Percentiles rank a stretch among this genome's conserved stretches.
These are phyloP conservation scores for Talaromyces thailandensis DNA, from an alignment of 495 filamentous ascomycete genomes.

Conservation along the genomic window DNA sequence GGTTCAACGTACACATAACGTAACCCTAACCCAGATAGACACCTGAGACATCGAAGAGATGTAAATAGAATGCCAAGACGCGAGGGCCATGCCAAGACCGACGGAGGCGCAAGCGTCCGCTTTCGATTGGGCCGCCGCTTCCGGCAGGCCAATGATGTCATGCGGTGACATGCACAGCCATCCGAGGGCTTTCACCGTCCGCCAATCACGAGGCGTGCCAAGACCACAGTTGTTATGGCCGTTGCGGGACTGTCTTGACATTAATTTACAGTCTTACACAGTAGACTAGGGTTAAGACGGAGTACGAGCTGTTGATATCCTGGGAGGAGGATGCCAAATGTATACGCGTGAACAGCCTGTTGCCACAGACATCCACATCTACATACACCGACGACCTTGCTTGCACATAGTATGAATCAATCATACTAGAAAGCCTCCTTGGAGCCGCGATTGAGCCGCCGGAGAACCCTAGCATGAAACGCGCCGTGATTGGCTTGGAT, in stretches of 20 bases:
- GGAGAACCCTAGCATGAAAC: neutral
- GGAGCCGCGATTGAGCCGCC: neutral
- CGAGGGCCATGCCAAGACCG: neutral
- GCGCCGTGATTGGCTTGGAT: neutral
- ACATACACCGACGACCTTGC: too few relatives aligned
- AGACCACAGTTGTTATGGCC: neutral
- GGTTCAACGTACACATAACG: too few relatives aligned
- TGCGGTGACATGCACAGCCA: neutral
- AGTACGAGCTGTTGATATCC: neutral
- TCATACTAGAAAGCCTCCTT: neutral
- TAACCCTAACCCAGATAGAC: neutral
- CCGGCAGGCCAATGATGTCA: constrained; percentile 4
- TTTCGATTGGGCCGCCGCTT: neutral
- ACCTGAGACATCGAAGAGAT: neutral
- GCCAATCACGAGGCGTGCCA: neutral
- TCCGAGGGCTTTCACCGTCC: neutral
- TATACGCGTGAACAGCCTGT: neutral
- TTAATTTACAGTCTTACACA: too few relatives aligned
- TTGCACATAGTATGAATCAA: neutral
- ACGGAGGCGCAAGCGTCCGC: neutral
- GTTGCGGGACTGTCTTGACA: neutral
- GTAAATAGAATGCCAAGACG: neutral
- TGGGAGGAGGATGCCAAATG: neutral
- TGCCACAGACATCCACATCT: neutral
- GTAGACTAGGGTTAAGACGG: too few relatives aligned